phyloP scores from a whole-genome alignment of 23 red algal genomes.

The Gracilaria domingensis region DNA sequence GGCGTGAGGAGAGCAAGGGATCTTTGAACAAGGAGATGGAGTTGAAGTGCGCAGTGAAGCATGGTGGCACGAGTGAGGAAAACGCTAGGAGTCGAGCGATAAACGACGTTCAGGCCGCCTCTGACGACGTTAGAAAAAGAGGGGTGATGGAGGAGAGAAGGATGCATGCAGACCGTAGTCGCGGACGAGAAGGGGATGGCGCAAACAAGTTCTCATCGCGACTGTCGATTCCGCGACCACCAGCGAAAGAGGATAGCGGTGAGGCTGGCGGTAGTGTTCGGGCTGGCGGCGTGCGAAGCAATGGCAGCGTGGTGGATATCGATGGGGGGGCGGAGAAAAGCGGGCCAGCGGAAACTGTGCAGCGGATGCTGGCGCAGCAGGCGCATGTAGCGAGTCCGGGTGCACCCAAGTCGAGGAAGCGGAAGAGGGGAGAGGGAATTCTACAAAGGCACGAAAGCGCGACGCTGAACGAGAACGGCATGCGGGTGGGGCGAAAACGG shows the following conservation, averaged over 20 bases:
- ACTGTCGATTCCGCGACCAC: slow-evolving; percentile 13
- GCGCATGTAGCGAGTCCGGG: too few species aligned
- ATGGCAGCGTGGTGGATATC: background rate
- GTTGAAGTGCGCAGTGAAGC: background rate
- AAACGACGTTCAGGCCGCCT: background rate
- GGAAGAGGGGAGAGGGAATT: slow-evolving; percentile 12
- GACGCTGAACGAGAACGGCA: background rate
- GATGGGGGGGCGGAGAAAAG: background rate
- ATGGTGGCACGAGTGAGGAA: background rate
- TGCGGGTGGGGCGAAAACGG: background rate
- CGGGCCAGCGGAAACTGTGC: slow-evolving; percentile 24
- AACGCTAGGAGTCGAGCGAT: background rate
- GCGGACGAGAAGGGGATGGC: background rate
- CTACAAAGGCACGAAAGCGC: background rate
- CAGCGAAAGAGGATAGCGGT: background rate
- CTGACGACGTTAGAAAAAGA: background rate
- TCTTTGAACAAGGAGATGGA: background rate
- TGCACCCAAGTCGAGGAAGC: background rate
- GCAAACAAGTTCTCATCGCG: background rate
- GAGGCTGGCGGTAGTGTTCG: background rate
- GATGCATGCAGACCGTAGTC: background rate
- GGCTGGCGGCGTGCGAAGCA: background rate
- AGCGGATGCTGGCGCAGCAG: background rate
- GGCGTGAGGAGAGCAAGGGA: background rate
- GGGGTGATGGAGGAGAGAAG: background rate